phyloP scores from a whole-genome alignment of 148 eudicot genomes.

The Heliosperma pusillum region DNA sequence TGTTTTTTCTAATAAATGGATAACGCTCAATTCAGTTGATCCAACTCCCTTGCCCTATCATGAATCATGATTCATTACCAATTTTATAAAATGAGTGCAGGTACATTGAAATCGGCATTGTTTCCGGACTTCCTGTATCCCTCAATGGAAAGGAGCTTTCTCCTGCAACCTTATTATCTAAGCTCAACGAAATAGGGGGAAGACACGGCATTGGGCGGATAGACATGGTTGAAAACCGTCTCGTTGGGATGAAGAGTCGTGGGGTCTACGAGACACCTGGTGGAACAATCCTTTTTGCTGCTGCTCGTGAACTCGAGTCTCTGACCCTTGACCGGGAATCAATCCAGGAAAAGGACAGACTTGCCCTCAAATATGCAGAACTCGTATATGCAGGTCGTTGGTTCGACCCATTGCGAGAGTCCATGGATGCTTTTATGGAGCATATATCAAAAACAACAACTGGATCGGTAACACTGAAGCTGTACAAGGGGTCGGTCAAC shows the following conservation, averaged over 20 bases:
- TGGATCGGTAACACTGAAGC: conserved; percentile 76
- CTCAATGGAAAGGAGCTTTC: conserved; percentile 74
- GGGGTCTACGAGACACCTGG: conserved; percentile 95
- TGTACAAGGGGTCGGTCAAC: conserved; percentile 69
- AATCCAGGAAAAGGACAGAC: conserved; percentile 62
- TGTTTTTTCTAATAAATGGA: too few species aligned
- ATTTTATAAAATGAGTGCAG: conserved; percentile 30
- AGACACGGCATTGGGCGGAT: conserved; percentile 74
- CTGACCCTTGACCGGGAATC: conserved; percentile 80
- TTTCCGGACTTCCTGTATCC: conserved; percentile 79
- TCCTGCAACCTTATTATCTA: conserved; percentile 70
- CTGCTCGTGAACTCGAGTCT: conserved; percentile 69
- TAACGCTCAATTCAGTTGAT: too few species aligned
- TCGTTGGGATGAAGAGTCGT: conserved; percentile 90
- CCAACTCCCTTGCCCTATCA: too few species aligned
- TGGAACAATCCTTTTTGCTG: conserved; percentile 74
- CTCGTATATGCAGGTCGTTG: conserved; percentile 89
- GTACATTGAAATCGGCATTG: conserved; percentile 74
- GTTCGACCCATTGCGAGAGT: conserved; percentile 81
- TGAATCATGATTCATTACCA: background rate
- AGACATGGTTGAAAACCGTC: conserved; percentile 88
- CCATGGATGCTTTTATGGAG: conserved; percentile 83
- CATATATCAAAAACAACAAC: conserved; percentile 65
- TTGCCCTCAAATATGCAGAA: conserved; percentile 81
- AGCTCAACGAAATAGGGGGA: conserved; percentile 75